phyloP scores from a whole-genome alignment of 306 rosid genomes.

The Sophora flavescens region DNA sequence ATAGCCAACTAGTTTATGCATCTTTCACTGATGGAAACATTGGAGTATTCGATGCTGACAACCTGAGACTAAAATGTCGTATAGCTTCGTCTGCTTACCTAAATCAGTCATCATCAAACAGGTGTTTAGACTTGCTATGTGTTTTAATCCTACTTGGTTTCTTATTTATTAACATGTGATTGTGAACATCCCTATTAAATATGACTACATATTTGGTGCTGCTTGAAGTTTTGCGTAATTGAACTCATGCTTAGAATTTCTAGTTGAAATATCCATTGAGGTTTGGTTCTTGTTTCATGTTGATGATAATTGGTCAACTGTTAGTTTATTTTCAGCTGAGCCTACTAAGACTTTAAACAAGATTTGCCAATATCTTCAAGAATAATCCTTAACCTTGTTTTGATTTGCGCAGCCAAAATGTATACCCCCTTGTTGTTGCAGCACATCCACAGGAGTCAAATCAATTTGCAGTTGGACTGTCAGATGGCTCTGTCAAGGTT shows the following conservation, averaged over 20 bases:
- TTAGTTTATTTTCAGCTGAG: neutral
- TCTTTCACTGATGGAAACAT: conserved; percentile 64
- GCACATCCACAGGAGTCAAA: conserved; percentile 69
- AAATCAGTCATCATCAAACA: conserved; percentile 52
- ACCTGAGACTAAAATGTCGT: conserved; percentile 68
- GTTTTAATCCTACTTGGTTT: neutral
- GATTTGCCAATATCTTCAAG: neutral
- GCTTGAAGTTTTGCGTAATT: neutral
- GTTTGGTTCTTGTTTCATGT: neutral
- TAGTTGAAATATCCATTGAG: neutral
- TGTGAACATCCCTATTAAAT: neutral
- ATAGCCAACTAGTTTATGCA: conserved; percentile 67
- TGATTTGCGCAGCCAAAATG: conserved; percentile 60
- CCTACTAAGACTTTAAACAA: neutral
- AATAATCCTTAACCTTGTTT: conserved; percentile 21
- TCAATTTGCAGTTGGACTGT: conserved; percentile 76
- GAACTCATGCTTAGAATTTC: neutral
- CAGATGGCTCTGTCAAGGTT: conserved; percentile 67
- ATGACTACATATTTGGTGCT: conserved; percentile 16
- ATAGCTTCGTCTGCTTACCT: conserved; percentile 73
- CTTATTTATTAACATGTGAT: conserved; percentile 13
- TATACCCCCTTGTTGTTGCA: conserved; percentile 62
- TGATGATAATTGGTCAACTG: neutral
- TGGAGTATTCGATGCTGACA: conserved; percentile 80
- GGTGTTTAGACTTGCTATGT: conserved; percentile 49